Base-by-base conservation (phyloP, 768 basidiomycete species). In the Amanita molliuscula region DNA sequence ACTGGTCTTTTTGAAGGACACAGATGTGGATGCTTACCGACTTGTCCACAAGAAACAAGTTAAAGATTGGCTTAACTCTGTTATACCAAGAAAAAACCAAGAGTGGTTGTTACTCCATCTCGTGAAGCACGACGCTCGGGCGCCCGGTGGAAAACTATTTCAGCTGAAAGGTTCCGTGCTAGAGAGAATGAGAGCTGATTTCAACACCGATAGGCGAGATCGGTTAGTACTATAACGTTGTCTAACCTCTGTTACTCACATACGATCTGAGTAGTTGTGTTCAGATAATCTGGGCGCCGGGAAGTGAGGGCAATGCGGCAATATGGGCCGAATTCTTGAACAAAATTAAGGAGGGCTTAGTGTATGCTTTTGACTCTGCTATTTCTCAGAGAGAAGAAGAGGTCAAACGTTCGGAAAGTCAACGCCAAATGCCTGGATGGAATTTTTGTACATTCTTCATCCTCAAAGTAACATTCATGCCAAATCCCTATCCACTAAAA, bases 391-490 rank as follows among this genome's bases (percentile, higher is more conserved):
- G 91, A 13, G 90, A 94, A 59, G 96, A 98, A 40, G 93, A 96
- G 54, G 85, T 97, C 3, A 84, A 76, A 58, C 79, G 90, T 33
- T 90, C 88, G 0, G 95, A 99, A 60, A 76, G 80, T 43, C 90
- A 97, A 64, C 76, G 89, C 49, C 77, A 85, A 58, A 88, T 93
- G 80, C 91, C 92, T 1, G 95, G 96, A 7, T 99, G 96, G 96
- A 96, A 96, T 61, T 99, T 96, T 62, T 94, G 93, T 63, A 93
- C 88, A 0, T 98, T 94, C 70, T 97, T 97, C 65, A 81, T 93
- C 45, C 72, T 94, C 33, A 99, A 98, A 81, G 95, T 91, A 52
- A 47, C 47, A 50, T 34, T 38, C 47, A 23, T 26, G 25, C 36
- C 18, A 1, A 15, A 26, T 31, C 44, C 45, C 36, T 34, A 42